Percentiles rank a stretch among this genome's conserved stretches.
Evolutionary conservation across 2,329 filamentous ascomycete species (phyloP).

Genomic region (Pseudopithomyces chartarum): DNA sequence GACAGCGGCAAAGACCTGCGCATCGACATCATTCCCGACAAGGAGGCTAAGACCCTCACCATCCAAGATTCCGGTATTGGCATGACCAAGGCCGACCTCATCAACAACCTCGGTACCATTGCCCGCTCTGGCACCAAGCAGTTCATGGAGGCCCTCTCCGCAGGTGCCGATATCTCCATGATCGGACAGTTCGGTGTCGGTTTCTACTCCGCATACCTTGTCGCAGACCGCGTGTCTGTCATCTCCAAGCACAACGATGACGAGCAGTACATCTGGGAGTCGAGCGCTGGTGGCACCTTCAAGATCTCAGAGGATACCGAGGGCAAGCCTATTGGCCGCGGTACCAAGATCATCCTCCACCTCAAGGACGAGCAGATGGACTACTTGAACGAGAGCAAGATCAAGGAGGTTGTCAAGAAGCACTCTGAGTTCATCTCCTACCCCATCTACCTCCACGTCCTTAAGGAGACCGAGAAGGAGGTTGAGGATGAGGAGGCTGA

Average conservation of each 20-base stretch:
- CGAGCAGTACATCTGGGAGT: constrained; percentile 99
- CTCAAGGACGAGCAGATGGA: constrained; percentile 99
- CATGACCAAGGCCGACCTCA: constrained; percentile 99
- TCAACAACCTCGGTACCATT: constrained; percentile 99
- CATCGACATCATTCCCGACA: constrained; percentile 98
- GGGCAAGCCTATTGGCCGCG: constrained; percentile 87
- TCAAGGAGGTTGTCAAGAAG: constrained; percentile 99
- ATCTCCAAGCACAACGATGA: constrained; percentile 99
- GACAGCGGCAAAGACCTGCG: constrained; percentile 97
- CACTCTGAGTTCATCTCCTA: constrained; percentile 99
- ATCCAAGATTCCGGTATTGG: constrained; percentile 98
- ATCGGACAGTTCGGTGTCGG: constrained; percentile 99
- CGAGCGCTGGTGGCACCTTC: constrained; percentile 95
- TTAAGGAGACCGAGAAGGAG: constrained; percentile 99
- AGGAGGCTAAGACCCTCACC: constrained; percentile 96
- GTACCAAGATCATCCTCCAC: constrained; percentile 97
- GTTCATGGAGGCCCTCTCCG: constrained; percentile 99
- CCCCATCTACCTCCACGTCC: constrained; percentile 99
- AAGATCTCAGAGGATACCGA: constrained; percentile 88
- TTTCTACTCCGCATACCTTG: constrained; percentile 99
- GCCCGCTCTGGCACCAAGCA: constrained; percentile 99
- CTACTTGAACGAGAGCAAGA: constrained; percentile 97
- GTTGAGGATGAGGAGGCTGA: constrained; percentile 90
- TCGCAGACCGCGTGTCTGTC: constrained; percentile 94
- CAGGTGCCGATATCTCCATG: constrained; percentile 99